Evolutionary conservation across 2,329 filamentous ascomycete genomes (phyloP).

Genomic region (Ascochyta clinopodiicola): DNA sequence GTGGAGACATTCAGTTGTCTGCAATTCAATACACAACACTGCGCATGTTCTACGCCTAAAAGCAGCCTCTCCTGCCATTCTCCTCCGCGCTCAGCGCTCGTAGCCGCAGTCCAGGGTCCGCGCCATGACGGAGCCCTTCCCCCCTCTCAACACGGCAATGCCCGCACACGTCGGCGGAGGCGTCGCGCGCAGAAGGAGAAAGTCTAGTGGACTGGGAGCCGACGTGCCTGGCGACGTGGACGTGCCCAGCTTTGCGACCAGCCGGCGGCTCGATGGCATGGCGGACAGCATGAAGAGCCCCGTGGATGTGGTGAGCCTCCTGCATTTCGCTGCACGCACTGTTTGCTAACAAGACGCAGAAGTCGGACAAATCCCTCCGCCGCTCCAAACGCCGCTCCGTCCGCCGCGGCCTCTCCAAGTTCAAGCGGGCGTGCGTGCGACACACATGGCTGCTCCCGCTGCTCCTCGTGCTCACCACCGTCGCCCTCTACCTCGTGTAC

Average conservation of each 20-base stretch:
- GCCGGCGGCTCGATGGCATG: conserved; percentile 21
- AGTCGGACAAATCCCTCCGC: conserved; percentile 35
- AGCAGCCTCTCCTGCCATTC: not conserved
- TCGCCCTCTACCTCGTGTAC: conserved; percentile 74
- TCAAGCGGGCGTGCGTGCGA: conserved; percentile 54
- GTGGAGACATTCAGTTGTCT: conserved; percentile 9
- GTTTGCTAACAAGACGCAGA: conserved; percentile 21
- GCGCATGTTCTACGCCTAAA: not conserved
- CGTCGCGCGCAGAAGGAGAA: conserved; percentile 45
- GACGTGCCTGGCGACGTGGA: conserved; percentile 62
- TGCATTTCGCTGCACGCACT: not conserved
- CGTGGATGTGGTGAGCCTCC: conserved; percentile 27
- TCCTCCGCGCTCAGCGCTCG: not conserved
- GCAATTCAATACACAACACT: not conserved
- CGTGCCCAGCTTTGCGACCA: conserved; percentile 58
- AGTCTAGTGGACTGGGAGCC: conserved; percentile 57
- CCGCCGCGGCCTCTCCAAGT: conserved; percentile 53
- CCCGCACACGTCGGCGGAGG: conserved; percentile 23
- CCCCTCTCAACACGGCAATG: conserved; percentile 33
- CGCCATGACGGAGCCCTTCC: conserved; percentile 45
- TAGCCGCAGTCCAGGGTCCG: not conserved
- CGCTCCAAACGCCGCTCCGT: conserved; percentile 57
- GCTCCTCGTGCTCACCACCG: conserved; percentile 67
- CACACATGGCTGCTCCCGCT: conserved; percentile 74
- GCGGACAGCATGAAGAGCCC: conserved; percentile 7